These are phyloP conservation scores for Linaria vulgaris DNA, from an alignment of 257 asterid genomes.

Conservation along the genomic window DNA sequence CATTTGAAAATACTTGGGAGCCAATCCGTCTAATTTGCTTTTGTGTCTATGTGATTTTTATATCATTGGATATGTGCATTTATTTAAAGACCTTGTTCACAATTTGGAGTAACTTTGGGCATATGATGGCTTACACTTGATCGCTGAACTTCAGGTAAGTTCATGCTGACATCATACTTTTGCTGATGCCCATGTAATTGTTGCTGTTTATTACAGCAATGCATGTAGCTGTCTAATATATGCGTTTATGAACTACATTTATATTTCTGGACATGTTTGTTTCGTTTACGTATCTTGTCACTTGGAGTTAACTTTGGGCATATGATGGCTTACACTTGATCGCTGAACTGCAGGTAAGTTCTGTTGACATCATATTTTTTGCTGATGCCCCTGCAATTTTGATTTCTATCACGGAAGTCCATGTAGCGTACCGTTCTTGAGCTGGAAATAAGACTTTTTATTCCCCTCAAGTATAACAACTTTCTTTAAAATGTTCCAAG, in stretches of 20 bases:
- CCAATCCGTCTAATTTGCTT: background rate
- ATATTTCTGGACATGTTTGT: background rate
- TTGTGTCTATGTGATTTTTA: slow-evolving; percentile 4
- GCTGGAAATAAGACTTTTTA: background rate
- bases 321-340: slow-evolving; percentile 95
- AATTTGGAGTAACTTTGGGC: slow-evolving; percentile 49
- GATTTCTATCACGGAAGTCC: slow-evolving; percentile 10
- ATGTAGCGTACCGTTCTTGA: background rate
- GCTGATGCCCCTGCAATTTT: slow-evolving; percentile 71
- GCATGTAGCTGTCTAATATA: too few relatives aligned
- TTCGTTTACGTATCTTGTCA: background rate
- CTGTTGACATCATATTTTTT: slow-evolving; percentile 49
- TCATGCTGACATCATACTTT: slow-evolving; percentile 48
- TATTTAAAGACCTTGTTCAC: background rate
- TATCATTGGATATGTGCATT: background rate
- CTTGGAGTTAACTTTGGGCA: slow-evolving; percentile 55
- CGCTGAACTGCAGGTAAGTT: slow-evolving; percentile 91
- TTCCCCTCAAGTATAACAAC: slow-evolving; percentile 6
- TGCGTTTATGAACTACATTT: slow-evolving; percentile 9
- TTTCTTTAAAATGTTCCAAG: background rate
- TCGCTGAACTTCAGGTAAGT: slow-evolving; percentile 94
- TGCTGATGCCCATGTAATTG: slow-evolving; percentile 70
- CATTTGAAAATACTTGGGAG: background rate
- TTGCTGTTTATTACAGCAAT: slow-evolving; percentile 18
- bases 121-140: slow-evolving; percentile 95